phyloP scores from a whole-genome alignment of 2,329 filamentous ascomycete species.

The Alternaria sp. region DNA sequence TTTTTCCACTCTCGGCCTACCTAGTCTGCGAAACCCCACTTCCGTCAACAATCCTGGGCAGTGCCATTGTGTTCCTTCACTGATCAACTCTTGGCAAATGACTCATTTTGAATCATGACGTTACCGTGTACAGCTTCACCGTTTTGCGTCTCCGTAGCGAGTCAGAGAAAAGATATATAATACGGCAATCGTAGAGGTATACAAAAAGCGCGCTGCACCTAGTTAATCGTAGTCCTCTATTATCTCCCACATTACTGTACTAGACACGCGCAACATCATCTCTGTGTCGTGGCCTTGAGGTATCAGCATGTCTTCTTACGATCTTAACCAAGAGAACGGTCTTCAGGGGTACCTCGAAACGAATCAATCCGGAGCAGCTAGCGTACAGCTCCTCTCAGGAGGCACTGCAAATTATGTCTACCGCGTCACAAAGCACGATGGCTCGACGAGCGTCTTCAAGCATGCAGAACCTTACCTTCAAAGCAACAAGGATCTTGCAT shows the following conservation, averaged over 20 bases:
- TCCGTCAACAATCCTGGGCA: background rate
- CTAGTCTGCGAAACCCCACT: background rate
- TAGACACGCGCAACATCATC: no score
- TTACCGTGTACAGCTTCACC: background rate
- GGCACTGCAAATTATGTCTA: constrained; percentile 52
- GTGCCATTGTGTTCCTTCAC: constrained; percentile 6
- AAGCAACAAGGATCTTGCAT: constrained; percentile 33
- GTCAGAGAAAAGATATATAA: background rate
- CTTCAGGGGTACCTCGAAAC: constrained; percentile 34
- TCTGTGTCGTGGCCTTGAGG: no score
- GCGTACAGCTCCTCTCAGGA: constrained; percentile 38
- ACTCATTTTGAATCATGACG: constrained; percentile 35
- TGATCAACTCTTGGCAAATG: constrained; percentile 31
- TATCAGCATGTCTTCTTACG: background rate
- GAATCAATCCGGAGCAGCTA: constrained; percentile 5
- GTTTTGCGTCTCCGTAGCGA: background rate
- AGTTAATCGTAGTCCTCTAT: background rate
- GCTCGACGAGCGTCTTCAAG: constrained; percentile 42
- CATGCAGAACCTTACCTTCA: constrained; percentile 47
- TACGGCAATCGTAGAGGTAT: background rate
- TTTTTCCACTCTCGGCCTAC: background rate
- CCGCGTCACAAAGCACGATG: constrained; percentile 31
- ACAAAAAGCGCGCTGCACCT: background rate
- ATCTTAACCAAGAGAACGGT: constrained; percentile 34
- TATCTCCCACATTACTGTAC: background rate